Evolutionary conservation across 2,329 filamentous ascomycete species (phyloP), one percentile per base, ranked within the genome.

Genomic region (Talaromyces verruculosus): DNA sequence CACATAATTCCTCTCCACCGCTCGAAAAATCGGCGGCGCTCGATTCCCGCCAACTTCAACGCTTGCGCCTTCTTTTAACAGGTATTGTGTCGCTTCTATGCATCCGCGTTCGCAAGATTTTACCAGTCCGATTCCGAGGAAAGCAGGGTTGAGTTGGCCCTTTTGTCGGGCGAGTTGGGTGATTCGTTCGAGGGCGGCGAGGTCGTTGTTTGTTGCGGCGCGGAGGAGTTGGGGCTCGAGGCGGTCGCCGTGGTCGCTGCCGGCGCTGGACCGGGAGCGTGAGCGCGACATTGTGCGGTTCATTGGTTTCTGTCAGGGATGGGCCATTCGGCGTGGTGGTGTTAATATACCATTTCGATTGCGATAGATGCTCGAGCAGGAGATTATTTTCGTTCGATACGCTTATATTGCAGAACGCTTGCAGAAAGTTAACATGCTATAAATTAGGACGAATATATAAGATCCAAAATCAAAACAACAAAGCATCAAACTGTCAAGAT

Each of bases 151-250:
- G 49, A 76, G 70, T 67, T 80, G 78, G 4, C 74, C 74, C 63
- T 74, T 72, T 19, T 74, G 74, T 53, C 71, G 75, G 6, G 78
- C 77, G 5, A 74, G 68, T 5, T 73, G 66, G 53, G 80, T 69
- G 5, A 77, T 71, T 11, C 73, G 71, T 35, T 68, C 69, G 19
- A 81, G 72, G 17, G 74, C 69, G 19, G 75, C 69, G 28, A 77
- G 65, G 33, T 78, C 73, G 67, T 81, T 75, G 61, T 74, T 71
- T 63, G 78, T 78, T 3, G 74, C 78, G 7, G 79, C 78, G 64
- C 77, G 75, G 6, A 80, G 72, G n/a, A 81, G 74, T 22, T 74
- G 76, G 5, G 79, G 79, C 63, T 81, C 79, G 49, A 80, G 74
- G 15, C 79, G 75, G 43, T 78, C 77, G 61, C 77, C 71, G 66